Conservation (phyloP, 1,139 yeast species). For the Geotrichum aggregatum region DNA sequence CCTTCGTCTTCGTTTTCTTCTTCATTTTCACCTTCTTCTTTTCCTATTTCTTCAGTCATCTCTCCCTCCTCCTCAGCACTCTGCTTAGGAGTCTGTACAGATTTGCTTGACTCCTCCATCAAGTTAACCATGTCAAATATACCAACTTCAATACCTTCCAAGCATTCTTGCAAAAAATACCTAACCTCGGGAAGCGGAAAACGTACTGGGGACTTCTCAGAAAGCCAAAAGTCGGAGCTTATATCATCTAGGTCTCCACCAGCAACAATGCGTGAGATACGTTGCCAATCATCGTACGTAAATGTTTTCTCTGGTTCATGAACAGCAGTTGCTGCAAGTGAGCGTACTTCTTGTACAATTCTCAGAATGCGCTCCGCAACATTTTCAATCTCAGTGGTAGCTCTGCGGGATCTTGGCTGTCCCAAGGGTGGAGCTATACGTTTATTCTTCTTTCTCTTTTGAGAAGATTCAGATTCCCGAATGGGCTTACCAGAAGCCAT, state of each 20-base stretch:
- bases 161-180: slow-evolving; percentile 50
- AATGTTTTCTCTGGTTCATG: slow-evolving; percentile 33
- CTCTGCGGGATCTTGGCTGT: neutral
- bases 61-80: too few species aligned
- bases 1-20: too few species aligned
- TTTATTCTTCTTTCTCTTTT: neutral
- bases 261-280: slow-evolving; percentile 34
- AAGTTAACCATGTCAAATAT: slow-evolving; percentile 1
- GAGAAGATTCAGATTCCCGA: neutral
- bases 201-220: slow-evolving; percentile 60
- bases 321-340: slow-evolving; percentile 28
- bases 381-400: slow-evolving; percentile 7
- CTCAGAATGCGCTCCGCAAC: slow-evolving; percentile 30
- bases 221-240: slow-evolving; percentile 47
- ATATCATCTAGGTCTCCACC: slow-evolving; percentile 28
- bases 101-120: neutral
- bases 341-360: slow-evolving; percentile 28
- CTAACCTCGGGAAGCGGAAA: slow-evolving; percentile 65
- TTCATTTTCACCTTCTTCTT: too few species aligned
- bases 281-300: slow-evolving; percentile 47
- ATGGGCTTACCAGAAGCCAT: neutral
- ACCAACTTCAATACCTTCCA: slow-evolving; percentile 38
- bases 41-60: too few species aligned
- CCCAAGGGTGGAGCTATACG: neutral
- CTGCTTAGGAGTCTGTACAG: too few species aligned